These are phyloP conservation scores for Candida tallmaniae DNA, from an alignment of 805 yeast genomes.

Conservation along the genomic window DNA sequence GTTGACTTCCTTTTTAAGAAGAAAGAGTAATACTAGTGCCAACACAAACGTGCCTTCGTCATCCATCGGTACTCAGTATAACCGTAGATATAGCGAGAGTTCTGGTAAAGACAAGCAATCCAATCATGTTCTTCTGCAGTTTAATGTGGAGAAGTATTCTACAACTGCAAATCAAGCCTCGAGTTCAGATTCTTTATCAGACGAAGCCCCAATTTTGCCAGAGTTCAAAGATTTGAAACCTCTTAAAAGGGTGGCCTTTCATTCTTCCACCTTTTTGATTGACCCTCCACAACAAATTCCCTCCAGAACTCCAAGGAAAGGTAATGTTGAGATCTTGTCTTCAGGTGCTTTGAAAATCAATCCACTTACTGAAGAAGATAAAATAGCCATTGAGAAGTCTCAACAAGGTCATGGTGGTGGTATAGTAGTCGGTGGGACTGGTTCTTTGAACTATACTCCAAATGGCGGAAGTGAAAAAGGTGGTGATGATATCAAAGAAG, in stretches of 20 bases:
- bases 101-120: not conserved
- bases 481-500: conserved; percentile 6
- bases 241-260: conserved; percentile 40
- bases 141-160: not conserved
- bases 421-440: conserved; percentile 76
- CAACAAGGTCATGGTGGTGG: conserved; percentile 52
- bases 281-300: conserved; percentile 86
- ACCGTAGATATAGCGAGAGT: conserved; percentile 11
- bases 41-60: conserved; percentile 7
- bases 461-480: conserved; percentile 16
- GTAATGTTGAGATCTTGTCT: conserved; percentile 60
- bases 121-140: not conserved
- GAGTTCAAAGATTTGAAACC: conserved; percentile 31
- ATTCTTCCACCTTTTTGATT: conserved; percentile 36
- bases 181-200: not conserved
- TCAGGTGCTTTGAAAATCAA: conserved; percentile 52
- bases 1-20: conserved; percentile 26
- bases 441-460: conserved; percentile 46
- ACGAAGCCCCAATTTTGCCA: conserved; percentile 12
- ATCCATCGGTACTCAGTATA: conserved; percentile 13
- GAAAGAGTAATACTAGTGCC: conserved; percentile 14
- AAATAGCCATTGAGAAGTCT: conserved; percentile 35
- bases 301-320: conserved; percentile 73
- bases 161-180: conserved; percentile 1
- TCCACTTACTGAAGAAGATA: conserved; percentile 53